Evolutionary conservation across 345 rosid genomes (phyloP).

Genomic region (Raphanus sativus): DNA sequence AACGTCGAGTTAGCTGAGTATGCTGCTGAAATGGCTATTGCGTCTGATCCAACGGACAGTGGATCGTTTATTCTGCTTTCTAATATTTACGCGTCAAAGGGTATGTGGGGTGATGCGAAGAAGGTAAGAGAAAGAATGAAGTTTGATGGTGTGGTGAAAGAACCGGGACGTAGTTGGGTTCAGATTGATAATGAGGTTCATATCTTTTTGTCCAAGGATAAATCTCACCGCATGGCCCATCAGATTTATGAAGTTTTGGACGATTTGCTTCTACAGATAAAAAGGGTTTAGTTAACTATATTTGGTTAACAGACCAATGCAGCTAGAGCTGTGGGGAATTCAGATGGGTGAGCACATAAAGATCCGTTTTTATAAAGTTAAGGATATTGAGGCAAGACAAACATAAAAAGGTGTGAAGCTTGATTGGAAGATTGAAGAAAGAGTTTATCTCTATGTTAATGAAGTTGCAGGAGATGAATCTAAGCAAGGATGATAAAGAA

Average conservation of each 20-base stretch:
- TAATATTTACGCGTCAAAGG: slow-evolving; percentile 61
- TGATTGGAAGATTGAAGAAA: slow-evolving; percentile 6
- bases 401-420: background rate
- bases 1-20: slow-evolving; percentile 56
- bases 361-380: too few relatives aligned
- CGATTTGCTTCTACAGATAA: slow-evolving; percentile 52
- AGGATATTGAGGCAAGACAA: background rate
- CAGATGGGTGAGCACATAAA: too few relatives aligned
- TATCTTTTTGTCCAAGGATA: slow-evolving; percentile 60
- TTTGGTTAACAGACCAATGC: too few relatives aligned
- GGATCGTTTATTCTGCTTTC: slow-evolving; percentile 66
- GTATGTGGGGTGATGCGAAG: slow-evolving; percentile 72
- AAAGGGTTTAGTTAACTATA: slow-evolving; percentile 29
- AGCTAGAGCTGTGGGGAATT: too few relatives aligned
- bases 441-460: background rate
- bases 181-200: slow-evolving; percentile 43
- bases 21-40: slow-evolving; percentile 72
- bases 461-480: slow-evolving; percentile 15
- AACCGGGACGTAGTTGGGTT: slow-evolving; percentile 78
- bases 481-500: background rate
- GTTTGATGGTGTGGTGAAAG: slow-evolving; percentile 56
- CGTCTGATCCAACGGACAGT: slow-evolving; percentile 58
- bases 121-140: slow-evolving; percentile 67
- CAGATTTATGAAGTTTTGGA: slow-evolving; percentile 46
- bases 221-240: slow-evolving; percentile 42